Conservation (phyloP, 345 rosid genomes). For the Rhodomyrtus tomentosa region DNA sequence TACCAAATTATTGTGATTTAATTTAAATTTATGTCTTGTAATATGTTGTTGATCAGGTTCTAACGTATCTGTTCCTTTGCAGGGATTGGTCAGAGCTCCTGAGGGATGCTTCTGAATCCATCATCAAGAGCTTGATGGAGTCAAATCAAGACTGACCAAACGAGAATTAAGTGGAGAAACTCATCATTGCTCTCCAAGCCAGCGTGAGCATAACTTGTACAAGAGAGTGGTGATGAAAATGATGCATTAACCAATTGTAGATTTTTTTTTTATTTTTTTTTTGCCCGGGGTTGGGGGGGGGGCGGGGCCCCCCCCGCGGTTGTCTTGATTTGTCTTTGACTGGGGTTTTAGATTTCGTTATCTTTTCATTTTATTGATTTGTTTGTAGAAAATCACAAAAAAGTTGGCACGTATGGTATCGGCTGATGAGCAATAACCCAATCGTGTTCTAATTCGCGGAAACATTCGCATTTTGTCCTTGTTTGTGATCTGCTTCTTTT, state of each 20-base stretch:
- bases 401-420: neutral
- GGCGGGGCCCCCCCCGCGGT: no score
- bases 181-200: neutral
- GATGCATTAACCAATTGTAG: neutral
- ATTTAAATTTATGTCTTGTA: neutral
- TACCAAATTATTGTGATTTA: neutral
- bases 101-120: slow-evolving; percentile 47
- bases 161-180: neutral
- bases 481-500: neutral
- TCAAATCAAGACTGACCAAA: neutral
- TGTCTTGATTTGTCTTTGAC: neutral
- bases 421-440: neutral
- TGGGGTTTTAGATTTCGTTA: neutral
- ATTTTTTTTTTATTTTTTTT: no score
- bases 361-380: neutral
- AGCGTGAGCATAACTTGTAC: neutral
- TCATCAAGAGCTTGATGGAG: slow-evolving; percentile 44
- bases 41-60: neutral
- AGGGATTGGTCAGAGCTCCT: slow-evolving; percentile 81
- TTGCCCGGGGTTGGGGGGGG: no score
- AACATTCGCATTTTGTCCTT: neutral
- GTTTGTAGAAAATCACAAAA: neutral
- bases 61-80: neutral
- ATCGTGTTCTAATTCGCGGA: neutral
- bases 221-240: neutral